Conservation (phyloP, 164 flowering plant genomes). For the Santalum album region DNA sequence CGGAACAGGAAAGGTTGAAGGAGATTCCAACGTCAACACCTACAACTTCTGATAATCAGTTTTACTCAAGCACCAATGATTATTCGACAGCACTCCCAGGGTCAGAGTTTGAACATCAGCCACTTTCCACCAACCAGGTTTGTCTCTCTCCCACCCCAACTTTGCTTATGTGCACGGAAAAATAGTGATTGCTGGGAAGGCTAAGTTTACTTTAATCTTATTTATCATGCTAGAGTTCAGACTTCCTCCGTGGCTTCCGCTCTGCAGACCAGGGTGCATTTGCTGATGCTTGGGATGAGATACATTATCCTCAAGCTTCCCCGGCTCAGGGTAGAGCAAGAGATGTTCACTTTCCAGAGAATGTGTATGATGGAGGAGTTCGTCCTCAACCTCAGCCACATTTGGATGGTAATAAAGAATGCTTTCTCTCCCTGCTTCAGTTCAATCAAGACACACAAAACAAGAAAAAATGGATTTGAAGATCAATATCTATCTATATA, state of each 20-base stretch:
- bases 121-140: slow-evolving; percentile 47
- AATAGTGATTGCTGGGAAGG: neutral
- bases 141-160: neutral
- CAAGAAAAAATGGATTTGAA: too few relatives aligned
- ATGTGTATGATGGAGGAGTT: slow-evolving; percentile 18
- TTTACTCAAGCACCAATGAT: slow-evolving; percentile 20
- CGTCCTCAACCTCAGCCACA: slow-evolving; percentile 39
- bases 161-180: neutral
- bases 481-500: too few relatives aligned
- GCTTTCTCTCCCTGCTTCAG: neutral
- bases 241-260: slow-evolving; percentile 50
- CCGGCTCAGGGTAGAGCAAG: slow-evolving; percentile 18
- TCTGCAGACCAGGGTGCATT: slow-evolving; percentile 40
- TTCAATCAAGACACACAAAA: neutral
- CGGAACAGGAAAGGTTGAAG: slow-evolving; percentile 50
- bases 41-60: slow-evolving; percentile 23
- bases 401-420: slow-evolving; percentile 48
- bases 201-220: neutral
- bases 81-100: slow-evolving; percentile 52
- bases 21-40: slow-evolving; percentile 63
- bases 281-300: slow-evolving; percentile 71
- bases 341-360: slow-evolving; percentile 22
- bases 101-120: slow-evolving; percentile 47
- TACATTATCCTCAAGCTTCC: slow-evolving; percentile 37
- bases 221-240: slow-evolving; percentile 38